Conservation (phyloP, 768 basidiomycete species). For the Mycena galericulata region DNA sequence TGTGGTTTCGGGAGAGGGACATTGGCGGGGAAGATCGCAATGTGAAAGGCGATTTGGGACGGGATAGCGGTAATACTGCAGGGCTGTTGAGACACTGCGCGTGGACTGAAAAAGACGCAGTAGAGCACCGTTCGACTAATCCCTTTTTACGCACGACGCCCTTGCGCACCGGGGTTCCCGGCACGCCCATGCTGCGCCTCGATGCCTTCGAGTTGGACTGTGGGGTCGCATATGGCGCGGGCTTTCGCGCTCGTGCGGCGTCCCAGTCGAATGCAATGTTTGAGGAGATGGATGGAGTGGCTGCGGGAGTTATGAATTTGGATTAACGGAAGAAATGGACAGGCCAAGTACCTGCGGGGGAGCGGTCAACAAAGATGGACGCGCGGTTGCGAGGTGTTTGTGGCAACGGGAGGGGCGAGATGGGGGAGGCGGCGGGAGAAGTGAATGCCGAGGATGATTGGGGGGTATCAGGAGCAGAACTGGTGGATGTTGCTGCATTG, state of each 20-base stretch:
- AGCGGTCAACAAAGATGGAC: constrained; percentile 67
- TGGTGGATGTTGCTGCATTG: constrained; percentile 15
- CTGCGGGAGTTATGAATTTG: too few species aligned
- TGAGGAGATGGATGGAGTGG: constrained; percentile 80
- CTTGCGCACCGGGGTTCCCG: constrained; percentile 58
- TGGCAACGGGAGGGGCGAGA: constrained; percentile 53
- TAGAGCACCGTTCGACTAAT: constrained; percentile 67
- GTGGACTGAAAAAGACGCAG: neutral
- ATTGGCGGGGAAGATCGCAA: constrained; percentile 87
- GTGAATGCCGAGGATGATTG: constrained; percentile 1
- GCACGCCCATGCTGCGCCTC: constrained; percentile 53
- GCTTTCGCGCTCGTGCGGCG: constrained; percentile 75
- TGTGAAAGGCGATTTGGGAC: constrained; percentile 79
- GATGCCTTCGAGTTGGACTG: constrained; percentile 55
- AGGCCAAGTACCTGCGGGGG: constrained; percentile 73
- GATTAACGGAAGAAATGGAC: too few species aligned
- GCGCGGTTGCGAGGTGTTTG: constrained; percentile 60
- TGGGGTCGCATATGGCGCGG: constrained; percentile 81
- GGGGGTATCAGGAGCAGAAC: constrained; percentile 24
- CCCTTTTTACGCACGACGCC: constrained; percentile 74
- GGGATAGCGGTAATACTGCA: constrained; percentile 73
- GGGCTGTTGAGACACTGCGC: constrained; percentile 20
- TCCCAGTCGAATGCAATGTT: constrained; percentile 90
- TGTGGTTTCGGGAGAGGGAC: constrained; percentile 76
- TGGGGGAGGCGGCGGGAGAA: constrained; percentile 25